Base-by-base conservation (phyloP, 805 yeast species). In the Starmera caribaea region DNA sequence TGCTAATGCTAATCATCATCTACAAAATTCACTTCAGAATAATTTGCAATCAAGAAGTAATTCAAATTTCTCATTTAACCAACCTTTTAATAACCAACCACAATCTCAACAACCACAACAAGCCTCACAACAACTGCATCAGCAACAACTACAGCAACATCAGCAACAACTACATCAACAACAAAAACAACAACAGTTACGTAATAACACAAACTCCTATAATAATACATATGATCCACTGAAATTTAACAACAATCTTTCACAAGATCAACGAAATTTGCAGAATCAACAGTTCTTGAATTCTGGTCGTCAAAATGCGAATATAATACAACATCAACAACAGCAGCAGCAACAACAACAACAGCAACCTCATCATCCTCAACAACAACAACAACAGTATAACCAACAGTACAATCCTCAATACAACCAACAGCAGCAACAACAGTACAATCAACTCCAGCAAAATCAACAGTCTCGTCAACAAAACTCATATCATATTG, bases 351-450 rank as follows among this genome's bases (percentile, higher is more conserved):
- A 43, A 6, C 37, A 38, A 9, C 30, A 17, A 24, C 45, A 39
- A 39, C 42, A 24, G 12, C 43, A 29, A 13, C 15, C 4, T 12
- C 30, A 35, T 2, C 15, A 27, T 4, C 44, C 37, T 24, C 47
- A 41, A 14, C 46, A 44, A 29, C 51, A 44, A 13, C 45, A 37
- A 12, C 49, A 46, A n/a, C 45, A 41, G 8, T 41, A 35, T 5
- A 21, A 21, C 8, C 26, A 8, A 4, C 26, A 21, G 26, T 27
- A 34, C 28, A 30, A 30, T 30, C 34, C 26, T 31, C 40, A 32
- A n/a, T 43, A 29, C n/a, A 40, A 38, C 14, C 53, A 45, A 11
- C 45, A 41, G 37, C 55, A 45, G 16, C 53, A 50, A 36, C 58
- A 41, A 37, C 50, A 35, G 36, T 45, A 24, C 31, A 36, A 10